Base-by-base conservation (phyloP, 2,329 filamentous ascomycete genomes). In the Talaromyces pinophilus region DNA sequence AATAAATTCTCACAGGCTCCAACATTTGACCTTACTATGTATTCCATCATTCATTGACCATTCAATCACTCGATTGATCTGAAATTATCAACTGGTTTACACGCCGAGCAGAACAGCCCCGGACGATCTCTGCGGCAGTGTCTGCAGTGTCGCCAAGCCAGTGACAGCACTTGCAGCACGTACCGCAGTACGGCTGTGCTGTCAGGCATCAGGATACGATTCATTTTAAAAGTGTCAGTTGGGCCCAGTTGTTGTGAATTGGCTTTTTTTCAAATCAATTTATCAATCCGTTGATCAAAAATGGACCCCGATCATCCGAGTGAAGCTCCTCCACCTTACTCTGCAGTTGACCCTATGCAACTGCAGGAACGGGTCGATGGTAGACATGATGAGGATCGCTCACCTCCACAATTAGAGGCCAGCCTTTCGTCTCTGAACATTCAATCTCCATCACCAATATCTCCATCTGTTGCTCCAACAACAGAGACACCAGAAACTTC, bases 291-390 rank as follows among this genome's bases (percentile, higher is more conserved):
- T 59, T 8, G 40, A 13, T 11, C 22, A 22, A 28, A 28, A 7
- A 67, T 67, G 63, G 63, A 65, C 46, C 25, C 40, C 38, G 11
- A 62, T 25, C 28, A 63, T 28, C 40, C 38, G 4, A 25, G 59
- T 62, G 77, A 80, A 38, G 78, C 74, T 67, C 79, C 79, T 67
- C 78, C 79, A 63, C 79, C 79, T 33, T 81, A 80, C 69, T 78
- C 79, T 67, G 73, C 77, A 46, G 73, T 78, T 62, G 79, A 81
- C 66, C 78, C 79, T 46, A 72, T 80, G 62, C 64, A 71, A 54
- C 61, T 70, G n/a, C 54, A 57, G 54, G 30, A 38, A 28, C 71
- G 71, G 6, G 35, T 28, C 38, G 22, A 30, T 28, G 28, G 57
- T 46, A 42, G 42, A 57, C 55, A 40, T 50, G 8, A 40, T 50